Conservation (phyloP, 169 alveolate species). For the Eimeria praecox region DNA sequence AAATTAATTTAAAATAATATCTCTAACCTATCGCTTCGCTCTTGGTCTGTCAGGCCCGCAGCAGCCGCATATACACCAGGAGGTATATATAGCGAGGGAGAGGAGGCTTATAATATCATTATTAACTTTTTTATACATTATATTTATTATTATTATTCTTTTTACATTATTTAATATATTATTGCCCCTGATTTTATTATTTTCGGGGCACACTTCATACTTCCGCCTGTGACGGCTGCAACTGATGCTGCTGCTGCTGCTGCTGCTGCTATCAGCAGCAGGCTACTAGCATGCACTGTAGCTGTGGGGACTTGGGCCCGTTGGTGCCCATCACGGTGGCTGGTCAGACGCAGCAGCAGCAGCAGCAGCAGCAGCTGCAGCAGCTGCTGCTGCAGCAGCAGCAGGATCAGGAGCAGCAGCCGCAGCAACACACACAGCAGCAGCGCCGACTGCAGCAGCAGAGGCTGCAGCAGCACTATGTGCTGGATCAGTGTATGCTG, state of each 20-base stretch:
- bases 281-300: background rate
- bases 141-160: background rate
- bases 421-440: conserved; percentile 27
- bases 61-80: conserved; percentile 2
- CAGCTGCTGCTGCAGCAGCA: conserved; percentile 10
- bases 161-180: background rate
- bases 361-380: conserved; percentile 30
- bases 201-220: background rate
- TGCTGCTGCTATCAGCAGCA: conserved; percentile 27
- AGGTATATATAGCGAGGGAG: background rate
- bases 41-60: background rate
- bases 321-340: background rate
- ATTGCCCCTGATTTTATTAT: background rate
- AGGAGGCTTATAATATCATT: background rate
- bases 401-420: conserved; percentile 14
- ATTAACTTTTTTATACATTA: background rate
- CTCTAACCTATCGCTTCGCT: background rate
- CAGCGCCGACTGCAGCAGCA: conserved; percentile 69
- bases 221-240: background rate
- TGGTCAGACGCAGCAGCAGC: conserved; percentile 33
- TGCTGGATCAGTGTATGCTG: background rate
- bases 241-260: conserved; percentile 20
- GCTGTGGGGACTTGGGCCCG: conserved; percentile 33
- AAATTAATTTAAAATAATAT: background rate
- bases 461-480: conserved; percentile 17